phyloP scores from a whole-genome alignment of 345 rosid genomes.

The Eucalyptus regnans region DNA sequence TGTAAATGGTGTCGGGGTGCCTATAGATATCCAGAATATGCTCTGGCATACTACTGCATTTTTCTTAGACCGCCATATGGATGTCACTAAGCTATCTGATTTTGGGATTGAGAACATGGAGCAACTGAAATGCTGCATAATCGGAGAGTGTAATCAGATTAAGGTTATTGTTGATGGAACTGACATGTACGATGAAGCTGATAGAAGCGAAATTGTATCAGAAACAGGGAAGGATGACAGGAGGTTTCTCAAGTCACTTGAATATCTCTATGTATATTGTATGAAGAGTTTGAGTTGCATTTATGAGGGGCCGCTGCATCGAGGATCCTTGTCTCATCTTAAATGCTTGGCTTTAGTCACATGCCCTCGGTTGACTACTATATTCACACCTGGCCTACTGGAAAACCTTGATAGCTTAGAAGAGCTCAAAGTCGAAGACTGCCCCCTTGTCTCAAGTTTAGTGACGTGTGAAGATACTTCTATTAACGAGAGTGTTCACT shows the following conservation, averaged over 20 bases:
- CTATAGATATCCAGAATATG: neutral
- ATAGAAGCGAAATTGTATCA: neutral
- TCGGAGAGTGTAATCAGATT: neutral
- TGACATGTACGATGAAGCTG: neutral
- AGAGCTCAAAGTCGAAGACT: too few relatives aligned
- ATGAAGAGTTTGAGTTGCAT: neutral
- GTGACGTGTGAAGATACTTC: too few relatives aligned
- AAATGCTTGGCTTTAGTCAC: too few relatives aligned
- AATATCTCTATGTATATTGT: neutral
- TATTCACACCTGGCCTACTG: too few relatives aligned
- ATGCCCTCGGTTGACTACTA: too few relatives aligned
- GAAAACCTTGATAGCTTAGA: too few relatives aligned
- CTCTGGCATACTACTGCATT: neutral
- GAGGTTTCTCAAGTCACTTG: neutral
- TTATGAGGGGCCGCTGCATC: too few relatives aligned
- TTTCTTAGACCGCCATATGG: neutral
- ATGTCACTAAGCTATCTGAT: neutral
- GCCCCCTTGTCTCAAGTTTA: too few relatives aligned
- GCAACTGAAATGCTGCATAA: neutral
- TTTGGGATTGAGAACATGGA: neutral
- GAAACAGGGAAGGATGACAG: neutral
- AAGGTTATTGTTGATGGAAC: neutral
- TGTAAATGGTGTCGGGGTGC: neutral
- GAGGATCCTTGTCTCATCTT: too few relatives aligned
- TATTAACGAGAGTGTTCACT: too few relatives aligned